phyloP scores from a whole-genome alignment of 164 flowering plant genomes.

The Annona cherimola region DNA sequence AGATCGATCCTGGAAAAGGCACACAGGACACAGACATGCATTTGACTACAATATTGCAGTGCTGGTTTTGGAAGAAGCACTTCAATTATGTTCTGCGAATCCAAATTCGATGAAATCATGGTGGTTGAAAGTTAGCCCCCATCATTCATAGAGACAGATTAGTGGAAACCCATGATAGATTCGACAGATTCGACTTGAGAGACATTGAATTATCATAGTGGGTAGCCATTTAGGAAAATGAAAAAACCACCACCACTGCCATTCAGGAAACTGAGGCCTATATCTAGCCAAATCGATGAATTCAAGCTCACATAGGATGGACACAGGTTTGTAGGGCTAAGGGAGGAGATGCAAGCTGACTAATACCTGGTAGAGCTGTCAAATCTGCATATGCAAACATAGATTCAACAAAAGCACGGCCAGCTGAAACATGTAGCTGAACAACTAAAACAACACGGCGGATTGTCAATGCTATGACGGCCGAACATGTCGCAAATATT shows the following conservation, averaged over 20 bases:
- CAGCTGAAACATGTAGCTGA: constrained; percentile 66
- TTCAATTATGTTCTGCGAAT: no score
- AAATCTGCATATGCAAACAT: constrained; percentile 70
- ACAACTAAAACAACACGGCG: constrained; percentile 50
- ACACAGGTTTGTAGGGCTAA: neutral
- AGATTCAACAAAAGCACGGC: constrained; percentile 60
- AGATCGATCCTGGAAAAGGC: neutral
- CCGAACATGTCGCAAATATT: constrained; percentile 78
- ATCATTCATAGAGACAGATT: neutral
- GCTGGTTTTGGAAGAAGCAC: neutral
- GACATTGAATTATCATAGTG: neutral
- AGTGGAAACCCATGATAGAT: neutral
- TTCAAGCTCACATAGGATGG: neutral
- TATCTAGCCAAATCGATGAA: no score
- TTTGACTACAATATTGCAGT: neutral
- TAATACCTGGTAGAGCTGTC: constrained; percentile 48
- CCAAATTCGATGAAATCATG: neutral
- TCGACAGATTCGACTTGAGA: neutral
- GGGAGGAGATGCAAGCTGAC: neutral
- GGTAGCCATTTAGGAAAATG: no score
- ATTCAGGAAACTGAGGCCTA: neutral
- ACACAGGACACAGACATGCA: neutral
- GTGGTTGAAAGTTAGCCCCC: neutral
- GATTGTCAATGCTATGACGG: constrained; percentile 74
- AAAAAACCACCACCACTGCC: neutral